Percentiles rank a stretch among this genome's conserved stretches.
Conservation (phyloP, 768 basidiomycete species). For the Mycena venus region DNA sequence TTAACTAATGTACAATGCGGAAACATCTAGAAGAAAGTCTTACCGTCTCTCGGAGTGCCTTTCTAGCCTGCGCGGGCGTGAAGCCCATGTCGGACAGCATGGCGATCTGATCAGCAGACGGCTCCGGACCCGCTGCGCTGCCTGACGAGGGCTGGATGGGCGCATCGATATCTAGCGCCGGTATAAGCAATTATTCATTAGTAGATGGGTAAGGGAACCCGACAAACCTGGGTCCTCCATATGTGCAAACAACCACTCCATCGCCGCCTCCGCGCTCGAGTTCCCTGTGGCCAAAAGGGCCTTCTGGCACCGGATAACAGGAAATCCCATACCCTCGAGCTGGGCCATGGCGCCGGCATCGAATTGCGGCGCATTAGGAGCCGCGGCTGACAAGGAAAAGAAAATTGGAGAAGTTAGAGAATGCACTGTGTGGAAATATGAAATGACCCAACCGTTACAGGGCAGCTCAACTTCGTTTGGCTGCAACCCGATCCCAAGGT, state of each 20-base stretch:
- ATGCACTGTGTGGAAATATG: not conserved
- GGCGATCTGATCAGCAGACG: constrained; percentile 75
- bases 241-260: constrained; percentile 96
- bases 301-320: constrained; percentile 86
- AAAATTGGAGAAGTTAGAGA: not conserved
- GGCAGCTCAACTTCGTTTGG: constrained; percentile 78
- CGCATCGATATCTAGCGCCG: constrained; percentile 81
- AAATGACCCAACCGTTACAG: constrained; percentile 56
- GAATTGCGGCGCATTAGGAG: constrained; percentile 69
- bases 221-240: constrained; percentile 91
- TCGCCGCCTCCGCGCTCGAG: constrained; percentile 81
- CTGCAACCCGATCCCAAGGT: constrained; percentile 80
- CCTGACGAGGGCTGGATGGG: constrained; percentile 64
- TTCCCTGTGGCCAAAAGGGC: constrained; percentile 92
- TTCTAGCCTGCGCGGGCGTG: constrained; percentile 82
- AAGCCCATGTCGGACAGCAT: constrained; percentile 96
- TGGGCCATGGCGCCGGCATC: constrained; percentile 81
- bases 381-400: constrained; percentile 37
- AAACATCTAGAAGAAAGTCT: constrained; percentile 43
- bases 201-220: not conserved
- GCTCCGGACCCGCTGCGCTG: constrained; percentile 57
- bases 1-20: not conserved
- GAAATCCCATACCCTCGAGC: constrained; percentile 94
- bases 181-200: not conserved
- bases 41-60: constrained; percentile 90